Evolutionary conservation across 2,329 filamentous ascomycete genomes (phyloP).

Genomic region (Pseudogymnoascus sp.): DNA sequence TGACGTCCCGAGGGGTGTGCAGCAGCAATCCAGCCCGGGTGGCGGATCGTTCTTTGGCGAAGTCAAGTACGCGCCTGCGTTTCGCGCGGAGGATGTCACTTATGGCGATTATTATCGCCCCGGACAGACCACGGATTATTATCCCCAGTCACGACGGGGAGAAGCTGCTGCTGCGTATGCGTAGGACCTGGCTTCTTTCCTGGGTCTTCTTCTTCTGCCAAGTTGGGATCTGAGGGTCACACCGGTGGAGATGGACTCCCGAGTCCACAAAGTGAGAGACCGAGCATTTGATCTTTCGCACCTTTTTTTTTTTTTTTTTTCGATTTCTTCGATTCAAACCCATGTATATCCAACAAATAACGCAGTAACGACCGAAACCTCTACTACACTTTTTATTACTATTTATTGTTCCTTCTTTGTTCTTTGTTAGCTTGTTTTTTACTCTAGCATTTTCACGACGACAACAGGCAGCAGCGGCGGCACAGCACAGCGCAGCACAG

Average conservation of each 20-base stretch:
- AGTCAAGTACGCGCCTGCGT: conserved; percentile 7
- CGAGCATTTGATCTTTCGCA: background rate
- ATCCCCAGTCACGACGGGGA: background rate
- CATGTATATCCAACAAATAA: conserved; percentile 7
- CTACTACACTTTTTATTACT: background rate
- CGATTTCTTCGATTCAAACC: conserved; percentile 7
- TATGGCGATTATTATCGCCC: conserved; percentile 8
- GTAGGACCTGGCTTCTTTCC: background rate
- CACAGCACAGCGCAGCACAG: background rate
- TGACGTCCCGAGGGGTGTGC: background rate
- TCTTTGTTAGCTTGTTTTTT: background rate
- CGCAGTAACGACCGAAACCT: conserved; percentile 1
- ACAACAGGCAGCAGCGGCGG: background rate
- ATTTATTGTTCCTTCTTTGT: background rate
- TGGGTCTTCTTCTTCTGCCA: background rate
- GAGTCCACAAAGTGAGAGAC: background rate
- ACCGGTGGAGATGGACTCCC: background rate
- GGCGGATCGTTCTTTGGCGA: conserved; percentile 2
- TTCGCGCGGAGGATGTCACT: background rate
- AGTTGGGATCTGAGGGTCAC: background rate
- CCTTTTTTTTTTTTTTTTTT: background rate
- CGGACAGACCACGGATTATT: background rate
- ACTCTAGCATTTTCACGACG: conserved; percentile 3
- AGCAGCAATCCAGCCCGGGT: background rate
- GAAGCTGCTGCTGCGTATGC: background rate